phyloP scores from a whole-genome alignment of 1,139 yeast species.

The Lodderomyces elongisporus region DNA sequence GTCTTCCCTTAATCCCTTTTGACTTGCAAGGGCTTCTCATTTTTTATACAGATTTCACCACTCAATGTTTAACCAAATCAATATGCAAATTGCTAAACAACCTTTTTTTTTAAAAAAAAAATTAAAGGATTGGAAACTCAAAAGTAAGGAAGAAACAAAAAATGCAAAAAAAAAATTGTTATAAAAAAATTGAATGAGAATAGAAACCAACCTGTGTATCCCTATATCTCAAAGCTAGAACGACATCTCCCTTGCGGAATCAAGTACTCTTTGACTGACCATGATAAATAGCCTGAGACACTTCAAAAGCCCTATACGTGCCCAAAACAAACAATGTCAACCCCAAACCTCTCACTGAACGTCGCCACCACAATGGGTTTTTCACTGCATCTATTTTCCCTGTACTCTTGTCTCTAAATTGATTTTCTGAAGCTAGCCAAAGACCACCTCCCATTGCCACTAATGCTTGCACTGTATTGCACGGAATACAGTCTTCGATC shows the following conservation, averaged over 20 bases:
- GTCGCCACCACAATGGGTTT: conserved; percentile 43
- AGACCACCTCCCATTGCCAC: conserved; percentile 33
- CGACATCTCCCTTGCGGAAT: neutral
- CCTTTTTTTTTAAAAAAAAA: no score
- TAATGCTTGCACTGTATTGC: conserved; percentile 37
- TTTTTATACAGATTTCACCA: no score
- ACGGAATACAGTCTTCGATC: conserved; percentile 30
- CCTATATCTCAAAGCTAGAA: neutral
- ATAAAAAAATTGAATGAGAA: no score
- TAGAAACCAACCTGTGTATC: neutral
- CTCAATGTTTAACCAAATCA: no score
- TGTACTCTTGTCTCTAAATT: conserved; percentile 27
- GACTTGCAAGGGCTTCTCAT: no score
- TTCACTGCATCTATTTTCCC: conserved; percentile 31
- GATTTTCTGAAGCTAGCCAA: conserved; percentile 25
- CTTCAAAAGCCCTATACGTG: conserved; percentile 32
- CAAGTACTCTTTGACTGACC: conserved; percentile 6
- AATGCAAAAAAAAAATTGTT: no score
- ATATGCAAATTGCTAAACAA: no score
- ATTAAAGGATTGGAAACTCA: no score
- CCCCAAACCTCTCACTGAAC: conserved; percentile 30
- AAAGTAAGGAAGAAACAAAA: no score
- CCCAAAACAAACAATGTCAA: conserved; percentile 34
- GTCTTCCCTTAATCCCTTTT: no score
- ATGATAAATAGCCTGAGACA: conserved; percentile 16